These are phyloP conservation scores for Irpex rosettiformis DNA, from an alignment of 1,284 basidiomycete genomes.

Conservation along the genomic window DNA sequence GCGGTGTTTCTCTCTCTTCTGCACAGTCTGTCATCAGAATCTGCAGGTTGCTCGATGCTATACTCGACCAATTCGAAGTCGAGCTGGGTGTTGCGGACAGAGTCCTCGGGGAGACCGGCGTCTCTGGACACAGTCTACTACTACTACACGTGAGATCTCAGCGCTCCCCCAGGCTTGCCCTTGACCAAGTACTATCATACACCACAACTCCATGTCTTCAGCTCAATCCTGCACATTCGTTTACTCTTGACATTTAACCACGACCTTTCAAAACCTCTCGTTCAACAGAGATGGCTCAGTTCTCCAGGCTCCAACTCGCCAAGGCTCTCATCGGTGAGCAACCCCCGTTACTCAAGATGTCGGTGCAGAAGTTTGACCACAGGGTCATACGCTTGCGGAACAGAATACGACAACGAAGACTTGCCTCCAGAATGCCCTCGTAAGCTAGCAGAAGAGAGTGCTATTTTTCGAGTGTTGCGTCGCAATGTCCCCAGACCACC, in stretches of 20 bases:
- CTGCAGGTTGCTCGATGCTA: background rate
- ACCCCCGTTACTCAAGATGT: background rate
- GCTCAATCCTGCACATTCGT: background rate
- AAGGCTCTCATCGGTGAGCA: conserved; percentile 16
- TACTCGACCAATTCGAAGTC: background rate
- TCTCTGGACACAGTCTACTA: background rate
- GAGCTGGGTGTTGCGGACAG: background rate
- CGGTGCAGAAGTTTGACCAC: background rate
- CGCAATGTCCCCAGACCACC: conserved; percentile 43
- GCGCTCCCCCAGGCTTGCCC: background rate
- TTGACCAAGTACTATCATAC: too few relatives aligned
- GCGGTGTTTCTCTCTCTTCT: too few relatives aligned
- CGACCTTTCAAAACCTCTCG: background rate
- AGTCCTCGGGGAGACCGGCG: background rate
- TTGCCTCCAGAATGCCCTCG: conserved; percentile 54
- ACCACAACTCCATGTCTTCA: background rate
- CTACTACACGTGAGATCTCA: background rate
- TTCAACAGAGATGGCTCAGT: conserved; percentile 10
- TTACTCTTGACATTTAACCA: background rate
- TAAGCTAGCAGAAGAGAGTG: conserved; percentile 74
- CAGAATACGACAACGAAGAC: conserved; percentile 83
- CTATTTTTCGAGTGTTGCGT: conserved; percentile 74
- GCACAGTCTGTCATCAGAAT: background rate
- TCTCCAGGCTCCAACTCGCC: conserved; percentile 15
- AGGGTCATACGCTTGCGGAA: background rate